Base-by-base conservation (phyloP, 768 basidiomycete genomes). In the Pisolithus sp. region DNA sequence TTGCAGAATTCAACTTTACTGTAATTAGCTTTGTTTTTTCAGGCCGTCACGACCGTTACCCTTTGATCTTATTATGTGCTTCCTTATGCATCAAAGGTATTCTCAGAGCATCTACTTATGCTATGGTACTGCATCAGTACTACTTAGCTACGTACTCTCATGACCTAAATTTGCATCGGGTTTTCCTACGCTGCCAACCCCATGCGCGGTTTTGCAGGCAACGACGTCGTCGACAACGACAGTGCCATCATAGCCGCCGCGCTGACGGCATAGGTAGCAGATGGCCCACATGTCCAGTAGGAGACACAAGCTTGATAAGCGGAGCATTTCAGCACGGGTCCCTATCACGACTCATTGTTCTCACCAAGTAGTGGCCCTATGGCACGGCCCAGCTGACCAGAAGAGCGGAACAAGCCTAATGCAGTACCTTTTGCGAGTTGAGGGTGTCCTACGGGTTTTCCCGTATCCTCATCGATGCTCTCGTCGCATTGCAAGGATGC, bases 361-460 rank as follows among this genome's bases (percentile, higher is more conserved):
- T 46, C 68, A 83, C 92, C 92, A n/a, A 94, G 73, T 5, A 98
- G 66, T 5, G 95, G 95, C 0, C 95, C 95, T 36, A 96, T 73
- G 4, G 95, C 94, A 52, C 95, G 80, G 4, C 95, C 95, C 38
- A 98, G 78, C 65, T 97, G 95, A 18, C 95, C 95, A n/a, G 87
- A 81, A 7, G 90, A 93, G 48, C 94, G 81, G 71, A 95, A 96
- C 52, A 78, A 62, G 30, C 94, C 93, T 37, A 95, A 69, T 2
- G 89, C 92, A 60, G 80, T 79, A 20, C 93, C 95, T 63, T 93
- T 90, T 5, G 85, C 82, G 41, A 95, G 77, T 52, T 83, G 72
- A 2, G 86, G 81, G 58, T 86, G 80, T 56, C 77, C 74, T 8
- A 66, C 56, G 0, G 76, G 68, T 62, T 86, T 83, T 8, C 80